Evolutionary conservation across 2,329 filamentous ascomycete genomes (phyloP), one percentile per base, ranked within the genome.

Genomic region (Clonostachys byssicola): DNA sequence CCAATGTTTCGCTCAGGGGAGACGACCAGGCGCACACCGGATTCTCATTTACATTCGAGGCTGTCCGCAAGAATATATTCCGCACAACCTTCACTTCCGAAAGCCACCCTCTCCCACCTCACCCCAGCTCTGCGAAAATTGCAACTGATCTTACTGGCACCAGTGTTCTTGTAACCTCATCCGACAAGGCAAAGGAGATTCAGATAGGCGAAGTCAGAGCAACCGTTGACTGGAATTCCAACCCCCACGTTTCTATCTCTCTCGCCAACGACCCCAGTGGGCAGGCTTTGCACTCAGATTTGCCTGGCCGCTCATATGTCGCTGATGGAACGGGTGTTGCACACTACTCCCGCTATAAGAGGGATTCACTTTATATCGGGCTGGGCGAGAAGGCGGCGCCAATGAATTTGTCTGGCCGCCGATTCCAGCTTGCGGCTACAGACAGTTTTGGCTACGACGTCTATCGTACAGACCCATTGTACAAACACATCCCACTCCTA

Each of bases 381-480:
- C 70, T 89, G 1, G 86, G 86, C 5, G 86, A 89, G 60, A 89
- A 89, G 60, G 73, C 82, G 6, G 85, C 84, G 0, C 86, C 86
- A 0, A 88, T 89, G 83, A 80, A 89, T 55, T 71, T 90, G 1
- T 83, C 77, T 0, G 83, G 82, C 34, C 75, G 86, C 1, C 72
- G 78, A 23, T 89, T 89, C 60, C 74, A 77, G 20, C 69, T 89
- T 13, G 81, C 83, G 0, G 84, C 83, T 3, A 88, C 83, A 0
- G 86, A 89, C 61, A 85, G 79, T 36, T 89, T 89, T 54, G 84
- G 86, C 3, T 89, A 90, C 57, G 85, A 89, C 54, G 78, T 82
- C 5, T 81, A 88, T 58, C 75, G 77, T 10, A 86, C 84, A 4
- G 85, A 89, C 59, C 86, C 86, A 1, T 69, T 89, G 46, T 89